Evolutionary conservation across 495 filamentous ascomycete genomes (phyloP).

Genomic region (Aspergillus cavernicola): DNA sequence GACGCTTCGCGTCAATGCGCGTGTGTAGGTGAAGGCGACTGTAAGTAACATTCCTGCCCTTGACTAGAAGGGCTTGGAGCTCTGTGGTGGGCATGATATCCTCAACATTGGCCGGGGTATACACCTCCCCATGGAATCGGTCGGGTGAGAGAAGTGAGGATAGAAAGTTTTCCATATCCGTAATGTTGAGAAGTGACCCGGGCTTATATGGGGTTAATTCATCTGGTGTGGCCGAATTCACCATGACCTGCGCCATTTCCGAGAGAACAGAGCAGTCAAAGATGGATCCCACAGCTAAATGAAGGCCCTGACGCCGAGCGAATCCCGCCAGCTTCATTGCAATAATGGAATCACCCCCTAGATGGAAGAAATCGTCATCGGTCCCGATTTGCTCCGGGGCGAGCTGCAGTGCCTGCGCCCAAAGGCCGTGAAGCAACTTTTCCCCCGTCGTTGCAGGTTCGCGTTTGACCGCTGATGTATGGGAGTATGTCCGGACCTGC

Average conservation of each 20-base stretch:
- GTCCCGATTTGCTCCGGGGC: conserved; percentile 24
- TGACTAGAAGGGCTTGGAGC: conserved; percentile 18
- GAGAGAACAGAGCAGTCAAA: background rate
- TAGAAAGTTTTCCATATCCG: too few species aligned
- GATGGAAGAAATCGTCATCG: conserved; percentile 50
- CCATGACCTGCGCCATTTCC: conserved; percentile 31
- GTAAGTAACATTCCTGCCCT: conserved; percentile 16
- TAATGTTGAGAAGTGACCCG: too few species aligned
- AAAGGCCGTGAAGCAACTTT: conserved; percentile 14
- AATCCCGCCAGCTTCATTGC: conserved; percentile 41
- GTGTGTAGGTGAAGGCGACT: too few species aligned
- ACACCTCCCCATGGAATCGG: too few species aligned
- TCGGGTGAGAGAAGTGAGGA: too few species aligned
- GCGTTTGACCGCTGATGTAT: too few species aligned
- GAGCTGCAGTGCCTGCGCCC: conserved; percentile 33
- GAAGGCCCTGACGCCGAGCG: conserved; percentile 17
- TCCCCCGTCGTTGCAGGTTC: background rate
- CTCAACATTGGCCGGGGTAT: too few species aligned
- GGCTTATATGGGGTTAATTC: too few species aligned
- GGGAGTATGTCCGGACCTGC: background rate
- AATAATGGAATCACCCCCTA: conserved; percentile 52
- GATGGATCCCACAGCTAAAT: conserved; percentile 15
- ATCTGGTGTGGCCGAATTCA: too few species aligned
- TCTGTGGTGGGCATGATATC: too few species aligned
- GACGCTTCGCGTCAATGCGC: conserved; percentile 26